Conservation (phyloP, 768 basidiomycete species). For the Cystobasidium ongulense region DNA sequence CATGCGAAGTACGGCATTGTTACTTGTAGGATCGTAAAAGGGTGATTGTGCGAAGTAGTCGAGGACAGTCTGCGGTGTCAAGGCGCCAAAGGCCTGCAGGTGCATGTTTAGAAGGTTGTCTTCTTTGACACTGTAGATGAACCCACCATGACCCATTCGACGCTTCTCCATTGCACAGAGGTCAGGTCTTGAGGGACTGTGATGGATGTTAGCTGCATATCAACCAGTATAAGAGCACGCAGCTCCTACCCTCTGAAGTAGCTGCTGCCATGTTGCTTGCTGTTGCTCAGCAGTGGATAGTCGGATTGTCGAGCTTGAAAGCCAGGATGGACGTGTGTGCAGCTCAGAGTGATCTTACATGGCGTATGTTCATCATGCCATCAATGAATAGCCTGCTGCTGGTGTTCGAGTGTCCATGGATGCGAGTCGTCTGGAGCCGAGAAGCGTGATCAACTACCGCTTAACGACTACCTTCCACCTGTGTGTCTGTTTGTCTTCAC, state of each 20-base stretch:
- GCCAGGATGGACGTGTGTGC: not conserved
- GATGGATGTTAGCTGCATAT: not conserved
- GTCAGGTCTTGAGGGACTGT: constrained; percentile 21
- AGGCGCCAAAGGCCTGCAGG: constrained; percentile 21
- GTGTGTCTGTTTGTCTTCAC: too few species aligned
- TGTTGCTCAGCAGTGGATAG: not conserved
- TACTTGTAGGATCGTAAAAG: constrained; percentile 91
- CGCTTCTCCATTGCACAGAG: constrained; percentile 29
- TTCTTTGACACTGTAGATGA: too few species aligned
- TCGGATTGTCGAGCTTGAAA: not conserved
- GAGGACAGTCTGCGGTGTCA: constrained; percentile 60
- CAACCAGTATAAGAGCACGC: not conserved
- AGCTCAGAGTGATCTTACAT: not conserved
- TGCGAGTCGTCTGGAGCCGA: not conserved
- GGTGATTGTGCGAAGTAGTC: constrained; percentile 84
- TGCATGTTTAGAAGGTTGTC: not conserved
- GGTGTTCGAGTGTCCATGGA: not conserved
- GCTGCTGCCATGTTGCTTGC: not conserved
- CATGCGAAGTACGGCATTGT: constrained; percentile 86
- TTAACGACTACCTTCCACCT: too few species aligned
- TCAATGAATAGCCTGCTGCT: not conserved
- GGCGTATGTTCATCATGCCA: not conserved
- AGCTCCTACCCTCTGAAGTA: not conserved
- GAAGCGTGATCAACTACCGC: not conserved
- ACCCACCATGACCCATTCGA: constrained; percentile 28